Evolutionary conservation across 768 basidiomycete genomes (phyloP), one percentile per base, ranked within the genome.

Genomic region (Agrocybe chaxingu): DNA sequence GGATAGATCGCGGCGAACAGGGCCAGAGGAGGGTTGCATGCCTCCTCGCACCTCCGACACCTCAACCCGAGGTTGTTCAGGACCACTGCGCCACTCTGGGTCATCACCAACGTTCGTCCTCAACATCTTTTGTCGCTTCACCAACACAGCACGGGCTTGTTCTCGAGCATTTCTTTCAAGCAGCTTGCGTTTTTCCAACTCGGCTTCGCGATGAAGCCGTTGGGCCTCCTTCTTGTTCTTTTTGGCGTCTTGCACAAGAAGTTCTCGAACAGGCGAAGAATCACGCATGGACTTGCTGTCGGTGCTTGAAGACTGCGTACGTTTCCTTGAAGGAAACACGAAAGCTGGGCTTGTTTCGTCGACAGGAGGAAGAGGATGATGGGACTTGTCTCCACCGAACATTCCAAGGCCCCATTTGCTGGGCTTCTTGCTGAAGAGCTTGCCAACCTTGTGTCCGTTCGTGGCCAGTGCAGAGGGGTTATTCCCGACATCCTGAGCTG

Each of bases 101-200:
- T 87, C 80, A 49, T 74, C 70, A 57, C 69, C 73, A 40, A 65
- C 68, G 30, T 73, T 76, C 57, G 82, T 78, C 62, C 80, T 80
- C 59, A 89, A 73, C 67, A 92, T 77, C 57, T 85, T 82, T 52
- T 81, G 85, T 56, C 91, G 87, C 73, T 95, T 96, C 61, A 85
- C 81, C 84, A 95, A 88, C 68, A 96, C 93, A 39, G 91, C 92
- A 48, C 93, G 82, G 12, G 93, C 90, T 67, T 93, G 88, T 60
- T 97, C 94, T 59, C 84, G 82, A 54, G 90, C 84, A 62, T 74
- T 84, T 59, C 82, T 83, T 65, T 85, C 82, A 12, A 79, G 82
- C 54, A 89, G 75, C 49, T 83, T 83, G 55, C 92, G 89, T 54
- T 87, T 84, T 58, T 90, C 88, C 61, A 85, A 81, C 74, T 94